Evolutionary conservation across 768 basidiomycete species (phyloP).

Genomic region (Phaffia australis): DNA sequence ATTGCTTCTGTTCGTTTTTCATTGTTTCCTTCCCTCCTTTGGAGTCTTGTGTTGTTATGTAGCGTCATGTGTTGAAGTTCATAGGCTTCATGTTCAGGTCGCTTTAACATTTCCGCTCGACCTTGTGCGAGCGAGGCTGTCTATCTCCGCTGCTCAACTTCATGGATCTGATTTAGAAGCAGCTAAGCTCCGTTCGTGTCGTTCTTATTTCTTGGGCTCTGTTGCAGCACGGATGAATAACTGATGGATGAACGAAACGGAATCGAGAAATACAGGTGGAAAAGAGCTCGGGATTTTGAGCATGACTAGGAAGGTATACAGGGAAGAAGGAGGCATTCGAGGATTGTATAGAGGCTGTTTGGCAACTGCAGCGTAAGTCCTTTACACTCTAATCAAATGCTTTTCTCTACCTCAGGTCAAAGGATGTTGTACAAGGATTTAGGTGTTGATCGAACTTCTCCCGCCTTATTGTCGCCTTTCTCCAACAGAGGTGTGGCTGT

Average conservation of each 20-base stretch:
- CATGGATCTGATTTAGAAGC: neutral
- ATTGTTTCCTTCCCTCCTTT: neutral
- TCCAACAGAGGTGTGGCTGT: too few species aligned
- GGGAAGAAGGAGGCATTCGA: slow-evolving; percentile 80
- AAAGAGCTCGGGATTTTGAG: slow-evolving; percentile 50
- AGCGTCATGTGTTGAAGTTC: neutral
- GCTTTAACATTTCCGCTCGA: slow-evolving; percentile 63
- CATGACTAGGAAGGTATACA: slow-evolving; percentile 82
- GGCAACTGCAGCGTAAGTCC: slow-evolving; percentile 50
- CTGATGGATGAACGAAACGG: neutral
- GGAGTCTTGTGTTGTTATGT: neutral
- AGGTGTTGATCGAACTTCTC: neutral
- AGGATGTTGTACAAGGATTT: too few species aligned
- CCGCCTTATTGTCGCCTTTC: neutral
- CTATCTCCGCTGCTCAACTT: slow-evolving; percentile 50
- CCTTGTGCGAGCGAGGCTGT: slow-evolving; percentile 80
- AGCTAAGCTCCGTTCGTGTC: too few species aligned
- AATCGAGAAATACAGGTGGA: neutral
- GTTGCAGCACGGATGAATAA: neutral
- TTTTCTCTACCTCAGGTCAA: too few species aligned
- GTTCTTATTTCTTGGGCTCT: neutral
- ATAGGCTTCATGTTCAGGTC: neutral
- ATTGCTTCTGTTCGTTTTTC: slow-evolving; percentile 84
- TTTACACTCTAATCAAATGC: neutral
- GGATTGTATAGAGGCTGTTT: slow-evolving; percentile 74